phyloP scores from a whole-genome alignment of 441 rosid genomes.

The Jatropha podagrica region DNA sequence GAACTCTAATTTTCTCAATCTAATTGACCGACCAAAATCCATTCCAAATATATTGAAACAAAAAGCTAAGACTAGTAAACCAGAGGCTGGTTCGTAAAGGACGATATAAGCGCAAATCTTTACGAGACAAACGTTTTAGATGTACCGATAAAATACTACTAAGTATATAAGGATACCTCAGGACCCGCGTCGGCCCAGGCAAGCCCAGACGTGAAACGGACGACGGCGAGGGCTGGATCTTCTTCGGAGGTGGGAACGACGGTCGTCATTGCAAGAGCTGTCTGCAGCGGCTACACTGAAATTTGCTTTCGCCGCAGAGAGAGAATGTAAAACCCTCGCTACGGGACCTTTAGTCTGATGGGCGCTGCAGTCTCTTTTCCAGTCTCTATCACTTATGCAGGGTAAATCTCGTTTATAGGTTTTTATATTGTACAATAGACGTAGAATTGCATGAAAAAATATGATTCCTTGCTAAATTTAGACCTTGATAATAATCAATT shows the following conservation, averaged over 20 bases:
- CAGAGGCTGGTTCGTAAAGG: not conserved
- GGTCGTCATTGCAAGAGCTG: constrained; percentile 56
- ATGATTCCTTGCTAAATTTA: too few relatives aligned
- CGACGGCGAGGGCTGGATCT: constrained; percentile 86
- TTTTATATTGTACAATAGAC: too few relatives aligned
- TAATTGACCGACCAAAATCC: not conserved
- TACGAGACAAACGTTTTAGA: not conserved
- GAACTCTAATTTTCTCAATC: not conserved
- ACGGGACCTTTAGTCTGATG: not conserved
- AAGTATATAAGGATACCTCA: constrained; percentile 46
- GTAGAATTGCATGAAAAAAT: too few relatives aligned
- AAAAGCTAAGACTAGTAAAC: not conserved
- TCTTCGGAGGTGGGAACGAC: constrained; percentile 96
- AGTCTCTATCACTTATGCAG: not conserved
- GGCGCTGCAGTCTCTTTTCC: not conserved
- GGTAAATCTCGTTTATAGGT: not conserved
- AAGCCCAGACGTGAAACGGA: constrained; percentile 87
- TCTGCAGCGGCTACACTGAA: constrained; percentile 31
- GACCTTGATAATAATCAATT: too few relatives aligned
- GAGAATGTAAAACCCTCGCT: constrained; percentile 39
- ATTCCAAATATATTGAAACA: not conserved
- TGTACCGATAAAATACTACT: not conserved
- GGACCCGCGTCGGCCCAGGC: constrained; percentile 99
- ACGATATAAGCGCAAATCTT: not conserved
- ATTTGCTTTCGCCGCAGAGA: not conserved